These are phyloP conservation scores for Globisporangium iwayamae DNA, from an alignment of 352 stramenopile species.

Conservation along the genomic window DNA sequence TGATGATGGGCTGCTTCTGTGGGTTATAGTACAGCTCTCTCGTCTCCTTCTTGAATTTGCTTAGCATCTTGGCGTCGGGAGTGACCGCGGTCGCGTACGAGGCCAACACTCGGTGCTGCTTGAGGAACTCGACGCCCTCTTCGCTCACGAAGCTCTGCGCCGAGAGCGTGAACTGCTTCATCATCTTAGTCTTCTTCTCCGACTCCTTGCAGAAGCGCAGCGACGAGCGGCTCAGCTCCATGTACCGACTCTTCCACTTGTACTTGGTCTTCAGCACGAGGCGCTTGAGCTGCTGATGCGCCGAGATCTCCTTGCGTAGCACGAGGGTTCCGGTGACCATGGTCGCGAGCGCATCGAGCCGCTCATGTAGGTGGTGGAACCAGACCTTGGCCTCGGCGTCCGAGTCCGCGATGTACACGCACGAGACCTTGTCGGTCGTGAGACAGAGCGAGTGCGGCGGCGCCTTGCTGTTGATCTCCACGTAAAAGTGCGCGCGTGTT, in stretches of 20 bases:
- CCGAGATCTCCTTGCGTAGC: slow-evolving; percentile 48
- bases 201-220: slow-evolving; percentile 50
- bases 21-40: slow-evolving; percentile 24
- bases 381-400: slow-evolving; percentile 43
- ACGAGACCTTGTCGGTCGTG: slow-evolving; percentile 51
- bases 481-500: slow-evolving; percentile 53
- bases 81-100: slow-evolving; percentile 40
- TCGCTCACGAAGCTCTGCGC: slow-evolving; percentile 49
- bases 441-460: slow-evolving; percentile 58
- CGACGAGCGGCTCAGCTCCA: slow-evolving; percentile 54
- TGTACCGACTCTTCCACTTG: slow-evolving; percentile 49
- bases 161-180: slow-evolving; percentile 73
- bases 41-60: slow-evolving; percentile 26
- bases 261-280: slow-evolving; percentile 60
- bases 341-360: slow-evolving; percentile 41
- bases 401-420: slow-evolving; percentile 59
- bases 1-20: not conserved
- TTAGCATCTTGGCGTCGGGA: slow-evolving; percentile 30
- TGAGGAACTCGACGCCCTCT: slow-evolving; percentile 53
- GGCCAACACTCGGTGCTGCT: slow-evolving; percentile 27
- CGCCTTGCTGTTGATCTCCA: slow-evolving; percentile 58
- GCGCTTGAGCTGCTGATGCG: slow-evolving; percentile 49
- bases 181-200: slow-evolving; percentile 37
- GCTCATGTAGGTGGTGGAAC: slow-evolving; percentile 44
- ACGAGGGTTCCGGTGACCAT: slow-evolving; percentile 50